Percentiles rank a stretch among this genome's conserved stretches.
Evolutionary conservation across 2,329 filamentous ascomycete species (phyloP).

Genomic region (Plectosphaerella sp.): DNA sequence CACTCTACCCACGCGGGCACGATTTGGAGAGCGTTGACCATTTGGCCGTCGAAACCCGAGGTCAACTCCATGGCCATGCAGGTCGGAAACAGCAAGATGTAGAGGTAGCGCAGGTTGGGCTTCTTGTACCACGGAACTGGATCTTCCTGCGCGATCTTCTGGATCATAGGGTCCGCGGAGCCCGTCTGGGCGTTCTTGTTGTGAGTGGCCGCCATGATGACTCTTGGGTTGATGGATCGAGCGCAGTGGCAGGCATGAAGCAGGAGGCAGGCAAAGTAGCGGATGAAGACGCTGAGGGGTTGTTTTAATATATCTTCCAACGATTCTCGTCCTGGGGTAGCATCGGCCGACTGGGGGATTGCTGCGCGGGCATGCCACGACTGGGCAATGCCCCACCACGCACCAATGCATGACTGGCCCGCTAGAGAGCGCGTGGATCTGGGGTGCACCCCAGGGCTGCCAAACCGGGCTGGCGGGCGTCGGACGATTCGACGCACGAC

Average conservation of each 20-base stretch:
- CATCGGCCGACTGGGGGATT: not conserved
- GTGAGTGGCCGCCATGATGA: constrained; percentile 1
- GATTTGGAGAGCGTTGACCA: constrained; percentile 38
- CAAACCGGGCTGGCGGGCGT: not conserved
- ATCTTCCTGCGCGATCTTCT: constrained; percentile 23
- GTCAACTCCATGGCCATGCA: constrained; percentile 56
- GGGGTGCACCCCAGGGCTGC: not conserved
- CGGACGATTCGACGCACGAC: not conserved
- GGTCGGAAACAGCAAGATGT: constrained; percentile 52
- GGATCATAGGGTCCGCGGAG: constrained; percentile 19
- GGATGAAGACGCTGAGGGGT: not conserved
- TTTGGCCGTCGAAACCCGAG: constrained; percentile 37
- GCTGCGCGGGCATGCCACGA: not conserved
- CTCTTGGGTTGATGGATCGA: constrained; percentile 2
- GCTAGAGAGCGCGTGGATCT: not conserved
- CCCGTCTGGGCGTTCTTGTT: constrained; percentile 2
- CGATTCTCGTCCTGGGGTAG: not conserved
- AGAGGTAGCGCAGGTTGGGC: constrained; percentile 50
- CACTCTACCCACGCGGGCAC: constrained; percentile 28
- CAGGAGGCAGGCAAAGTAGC: not conserved
- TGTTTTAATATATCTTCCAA: not conserved
- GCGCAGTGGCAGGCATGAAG: constrained; percentile 2
- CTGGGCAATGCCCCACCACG: not conserved
- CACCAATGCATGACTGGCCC: too few relatives aligned
- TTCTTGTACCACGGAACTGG: constrained; percentile 50